Conservation (phyloP, 768 basidiomycete species). For the Lactarius hengduanensis region DNA sequence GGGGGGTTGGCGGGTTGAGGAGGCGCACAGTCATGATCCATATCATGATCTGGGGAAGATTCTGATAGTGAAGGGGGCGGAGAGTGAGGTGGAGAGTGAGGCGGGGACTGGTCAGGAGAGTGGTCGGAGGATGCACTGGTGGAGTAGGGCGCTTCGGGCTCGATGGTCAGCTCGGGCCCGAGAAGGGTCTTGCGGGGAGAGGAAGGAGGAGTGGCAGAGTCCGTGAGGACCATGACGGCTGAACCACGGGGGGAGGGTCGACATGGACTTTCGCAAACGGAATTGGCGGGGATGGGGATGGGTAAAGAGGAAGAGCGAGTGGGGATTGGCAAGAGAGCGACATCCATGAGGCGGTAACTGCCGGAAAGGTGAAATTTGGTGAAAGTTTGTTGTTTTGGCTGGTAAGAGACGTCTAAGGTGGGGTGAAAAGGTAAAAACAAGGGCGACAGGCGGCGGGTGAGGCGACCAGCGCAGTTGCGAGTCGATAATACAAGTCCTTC, state of each 20-base stretch:
- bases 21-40: conserved; percentile 22
- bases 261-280: conserved; percentile 8
- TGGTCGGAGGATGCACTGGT: not conserved
- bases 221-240: conserved; percentile 26
- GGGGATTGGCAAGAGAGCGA: conserved; percentile 18
- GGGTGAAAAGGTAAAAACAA: not conserved
- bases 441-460: not conserved
- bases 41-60: conserved; percentile 19
- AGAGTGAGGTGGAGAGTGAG: conserved; percentile 19
- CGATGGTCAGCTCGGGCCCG: conserved; percentile 11
- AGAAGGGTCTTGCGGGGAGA: conserved; percentile 22
- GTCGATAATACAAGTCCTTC: not conserved
- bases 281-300: conserved; percentile 5
- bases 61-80: conserved; percentile 19
- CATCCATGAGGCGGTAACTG: conserved; percentile 22
- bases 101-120: conserved; percentile 18
- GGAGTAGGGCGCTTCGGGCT: conserved; percentile 17
- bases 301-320: conserved; percentile 28
- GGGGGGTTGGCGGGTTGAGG: conserved; percentile 40
- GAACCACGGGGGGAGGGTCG: conserved; percentile 21
- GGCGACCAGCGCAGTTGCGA: conserved; percentile 1
- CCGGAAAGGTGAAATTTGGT: not conserved
- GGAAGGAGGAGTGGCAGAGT: conserved; percentile 20
- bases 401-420: not conserved
- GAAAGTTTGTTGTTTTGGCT: conserved; percentile 1